Percentiles rank a stretch among this genome's conserved stretches.
Conservation (phyloP, 495 filamentous ascomycete genomes). For the Daldinia vernicosa region DNA sequence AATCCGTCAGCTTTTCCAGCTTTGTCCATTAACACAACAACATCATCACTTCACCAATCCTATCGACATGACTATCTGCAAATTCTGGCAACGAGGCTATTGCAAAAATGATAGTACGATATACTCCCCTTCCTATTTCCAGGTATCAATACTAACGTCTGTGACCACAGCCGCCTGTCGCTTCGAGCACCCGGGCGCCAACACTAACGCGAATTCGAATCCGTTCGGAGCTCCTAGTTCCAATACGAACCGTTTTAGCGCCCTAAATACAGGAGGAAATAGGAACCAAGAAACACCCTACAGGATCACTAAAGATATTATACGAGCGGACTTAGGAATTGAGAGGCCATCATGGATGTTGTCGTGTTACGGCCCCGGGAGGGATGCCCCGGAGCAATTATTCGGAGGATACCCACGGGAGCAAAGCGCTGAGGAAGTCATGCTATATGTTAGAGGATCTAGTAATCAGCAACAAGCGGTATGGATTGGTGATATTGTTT, state of each 20-base stretch:
- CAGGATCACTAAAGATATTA: conserved; percentile 61
- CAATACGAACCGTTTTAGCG: conserved; percentile 50
- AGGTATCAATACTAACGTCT: conserved; percentile 4
- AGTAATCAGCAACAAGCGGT: conserved; percentile 73
- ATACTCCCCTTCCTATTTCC: neutral
- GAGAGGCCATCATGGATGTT: conserved; percentile 83
- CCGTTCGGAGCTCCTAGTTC: conserved; percentile 38
- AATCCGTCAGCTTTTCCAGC: neutral
- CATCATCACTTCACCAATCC: neutral
- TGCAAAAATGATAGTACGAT: conserved; percentile 75
- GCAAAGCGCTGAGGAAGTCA: conserved; percentile 84
- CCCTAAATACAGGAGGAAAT: conserved; percentile 35
- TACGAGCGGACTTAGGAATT: conserved; percentile 70
- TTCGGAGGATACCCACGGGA: conserved; percentile 82
- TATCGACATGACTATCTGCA: conserved; percentile 61
- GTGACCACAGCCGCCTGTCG: conserved; percentile 51
- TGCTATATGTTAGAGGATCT: conserved; percentile 69
- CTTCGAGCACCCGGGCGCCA: conserved; percentile 55
- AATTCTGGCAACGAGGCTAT: conserved; percentile 73
- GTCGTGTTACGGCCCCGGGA: conserved; percentile 80
- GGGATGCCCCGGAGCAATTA: conserved; percentile 76
- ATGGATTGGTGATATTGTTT: conserved; percentile 21
- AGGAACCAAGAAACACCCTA: conserved; percentile 50
- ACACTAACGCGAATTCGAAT: conserved; percentile 26
- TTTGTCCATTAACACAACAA: neutral